Base-by-base conservation (phyloP, 2,329 filamentous ascomycete genomes). In the Penicillium capsulatum region DNA sequence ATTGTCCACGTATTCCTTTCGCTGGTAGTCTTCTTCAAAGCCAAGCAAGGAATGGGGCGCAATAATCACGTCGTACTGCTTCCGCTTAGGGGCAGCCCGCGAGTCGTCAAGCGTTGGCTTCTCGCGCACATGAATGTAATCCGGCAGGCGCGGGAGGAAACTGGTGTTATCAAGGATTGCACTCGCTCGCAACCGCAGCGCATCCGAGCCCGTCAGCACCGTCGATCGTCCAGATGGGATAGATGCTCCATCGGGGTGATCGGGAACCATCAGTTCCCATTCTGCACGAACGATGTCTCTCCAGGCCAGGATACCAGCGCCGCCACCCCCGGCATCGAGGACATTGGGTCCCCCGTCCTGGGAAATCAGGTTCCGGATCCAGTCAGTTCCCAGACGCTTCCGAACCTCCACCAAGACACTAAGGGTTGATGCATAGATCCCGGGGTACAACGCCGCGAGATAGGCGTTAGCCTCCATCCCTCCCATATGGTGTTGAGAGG, bases 101-200 rank as follows among this genome's bases (percentile, higher is more conserved):
- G 75, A 72, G 14, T 78, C 77, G 40, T 86, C 78, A 4, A 86
- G 61, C 24, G 76, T 71, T 4, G 68, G 74, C 41, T 71, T 70
- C 13, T 78, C 74, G 7, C 75, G 72, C 34, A 78, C 77, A 42
- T 81, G 83, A 17, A 88, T 66, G 48, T 91, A 89, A 57, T 97
- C 88, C 0, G 92, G 92, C n/a, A 97, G 70, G 3, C 90, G 81
- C 6, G 91, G 90, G 6, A 98, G 74, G 59, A 98, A 96, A 0
- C 86, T 94, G 0, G 92, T 97, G 60, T 96, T 84, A 26, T 94
- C 77, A 9, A 98, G 70, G 47, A 97, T 77, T 13, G 72, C 73
- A 50, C 88, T 87, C 16, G 88, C 74, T 20, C 89, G 83, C 40
- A 85, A 74, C 13, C 89, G 80, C 17, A 98, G 71, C 2, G 80